Evolutionary conservation across 129 eudicot species (phyloP).

Genomic region (Helichrysum umbraculigerum): DNA sequence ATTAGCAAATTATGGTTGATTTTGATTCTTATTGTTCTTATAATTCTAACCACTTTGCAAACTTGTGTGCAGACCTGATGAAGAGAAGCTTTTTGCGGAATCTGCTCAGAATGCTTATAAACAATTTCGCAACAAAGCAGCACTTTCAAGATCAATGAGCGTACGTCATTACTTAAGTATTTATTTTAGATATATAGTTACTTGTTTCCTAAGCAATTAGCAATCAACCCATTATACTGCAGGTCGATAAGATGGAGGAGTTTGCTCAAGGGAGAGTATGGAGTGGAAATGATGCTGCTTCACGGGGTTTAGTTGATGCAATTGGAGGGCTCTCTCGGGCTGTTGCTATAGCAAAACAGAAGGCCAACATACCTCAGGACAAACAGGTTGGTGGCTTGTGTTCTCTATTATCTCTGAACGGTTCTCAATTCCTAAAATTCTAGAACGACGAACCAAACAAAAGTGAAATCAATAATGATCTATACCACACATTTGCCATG

Average conservation of each 20-base stretch:
- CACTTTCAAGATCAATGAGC: conserved; percentile 89
- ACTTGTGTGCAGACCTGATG: conserved; percentile 69
- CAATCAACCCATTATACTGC: neutral
- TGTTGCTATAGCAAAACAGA: conserved; percentile 87
- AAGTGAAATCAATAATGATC: neutral
- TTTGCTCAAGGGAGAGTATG: conserved; percentile 93
- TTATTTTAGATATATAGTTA: neutral
- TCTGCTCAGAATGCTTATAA: conserved; percentile 74
- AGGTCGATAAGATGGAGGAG: conserved; percentile 76
- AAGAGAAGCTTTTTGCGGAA: conserved; percentile 83
- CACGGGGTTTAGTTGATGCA: conserved; percentile 91
- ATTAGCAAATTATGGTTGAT: neutral
- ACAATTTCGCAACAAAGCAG: conserved; percentile 88
- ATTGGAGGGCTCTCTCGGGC: conserved; percentile 91
- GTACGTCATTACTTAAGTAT: conserved; percentile 39
- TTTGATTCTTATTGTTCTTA: conserved; percentile 21
- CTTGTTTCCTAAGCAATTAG: neutral
- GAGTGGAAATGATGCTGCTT: conserved; percentile 86
- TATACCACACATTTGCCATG: conserved; percentile 2
- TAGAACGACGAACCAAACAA: neutral
- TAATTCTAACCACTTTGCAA: neutral
- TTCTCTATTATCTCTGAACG: neutral
- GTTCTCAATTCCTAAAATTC: neutral
- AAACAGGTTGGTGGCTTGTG: conserved; percentile 41
- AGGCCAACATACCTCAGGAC: conserved; percentile 79